phyloP scores from a whole-genome alignment of 2,329 filamentous ascomycete genomes.

The Cladosporium austrohemisphaericum region DNA sequence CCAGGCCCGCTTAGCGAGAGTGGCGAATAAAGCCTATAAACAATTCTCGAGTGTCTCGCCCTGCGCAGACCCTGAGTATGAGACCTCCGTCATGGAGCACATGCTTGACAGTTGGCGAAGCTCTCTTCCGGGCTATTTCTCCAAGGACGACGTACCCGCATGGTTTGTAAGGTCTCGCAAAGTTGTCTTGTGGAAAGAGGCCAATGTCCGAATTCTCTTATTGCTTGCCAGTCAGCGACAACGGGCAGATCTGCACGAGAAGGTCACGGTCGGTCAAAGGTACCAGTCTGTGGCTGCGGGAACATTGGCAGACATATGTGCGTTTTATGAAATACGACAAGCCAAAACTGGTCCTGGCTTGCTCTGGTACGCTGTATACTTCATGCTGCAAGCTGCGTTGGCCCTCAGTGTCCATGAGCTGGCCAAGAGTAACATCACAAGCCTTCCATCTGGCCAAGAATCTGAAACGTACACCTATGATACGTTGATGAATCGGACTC shows the following conservation, averaged over 20 bases:
- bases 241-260: conserved; percentile 18
- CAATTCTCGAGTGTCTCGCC: conserved; percentile 17
- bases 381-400: conserved; percentile 19
- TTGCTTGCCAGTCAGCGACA: conserved; percentile 20
- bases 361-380: conserved; percentile 23
- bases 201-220: conserved; percentile 22
- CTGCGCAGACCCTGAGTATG: conserved; percentile 17
- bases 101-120: conserved; percentile 21
- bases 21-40: conserved; percentile 22
- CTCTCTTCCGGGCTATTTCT: conserved; percentile 21
- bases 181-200: conserved; percentile 23
- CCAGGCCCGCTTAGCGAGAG: conserved; percentile 20
- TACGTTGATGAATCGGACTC: not conserved
- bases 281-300: conserved; percentile 18
- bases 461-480: not conserved
- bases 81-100: conserved; percentile 21
- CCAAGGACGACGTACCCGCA: conserved; percentile 15
- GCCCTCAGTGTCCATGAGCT: not conserved
- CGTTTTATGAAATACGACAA: conserved; percentile 16
- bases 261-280: conserved; percentile 17
- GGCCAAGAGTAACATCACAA: not conserved
- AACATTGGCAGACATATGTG: conserved; percentile 16
- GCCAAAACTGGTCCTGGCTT: conserved; percentile 14
- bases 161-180: conserved; percentile 23
- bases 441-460: not conserved